Base-by-base conservation (phyloP, 495 filamentous ascomycete species). In the Daldinia concentrica region DNA sequence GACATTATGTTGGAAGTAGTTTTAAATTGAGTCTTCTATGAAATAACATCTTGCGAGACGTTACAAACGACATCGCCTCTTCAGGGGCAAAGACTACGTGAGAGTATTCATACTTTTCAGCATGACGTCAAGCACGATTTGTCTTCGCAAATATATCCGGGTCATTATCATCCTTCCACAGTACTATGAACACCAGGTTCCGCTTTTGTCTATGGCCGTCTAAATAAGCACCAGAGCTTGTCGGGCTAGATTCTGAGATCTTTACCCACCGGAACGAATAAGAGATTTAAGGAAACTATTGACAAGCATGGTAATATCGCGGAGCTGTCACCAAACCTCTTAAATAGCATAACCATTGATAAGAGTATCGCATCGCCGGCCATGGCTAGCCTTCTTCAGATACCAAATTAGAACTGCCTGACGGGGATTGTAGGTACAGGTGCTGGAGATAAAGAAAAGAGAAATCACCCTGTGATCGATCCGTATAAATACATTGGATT, bases 101-200 rank as follows among this genome's bases (percentile, higher is more conserved):
- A 54, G 43, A 64, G 37, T 15, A 62, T 22, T 17, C 30, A 37
- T 73, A 58, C 65, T 43, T 73, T 73, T 69, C 70, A 52, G 70
- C 57, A 65, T 62, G 61, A 36, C 4, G 17, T 36, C 56, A 54
- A 34, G 41, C 45, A 73, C 50, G 45, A 27, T 32, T 41, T 15
- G 34, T 68, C 70, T 65, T 52, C 50, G 34, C 32, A 26, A 24
- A 27, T 15, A 62, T 57, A 64, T 58, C 50, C 50, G 39, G 17
- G 50, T 39, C 45, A 61, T 60, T 22, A 58, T 34, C 52, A 7
- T 37, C 37, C 36, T 29, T 57, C 22, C 22, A 51, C 17, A 11
- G 50, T 45, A 19, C 9, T 43, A 52, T 22, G 3, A 29, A 59
- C 8, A 32, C 30, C 41, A 52, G 22, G 58, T 54, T 50, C 29